A percentile compares a stretch with the other conserved stretches of the same genome.
These are phyloP conservation scores for Davidsoniella neocaledoniae DNA, from an alignment of 2,329 filamentous ascomycete genomes.

Conservation along the genomic window DNA sequence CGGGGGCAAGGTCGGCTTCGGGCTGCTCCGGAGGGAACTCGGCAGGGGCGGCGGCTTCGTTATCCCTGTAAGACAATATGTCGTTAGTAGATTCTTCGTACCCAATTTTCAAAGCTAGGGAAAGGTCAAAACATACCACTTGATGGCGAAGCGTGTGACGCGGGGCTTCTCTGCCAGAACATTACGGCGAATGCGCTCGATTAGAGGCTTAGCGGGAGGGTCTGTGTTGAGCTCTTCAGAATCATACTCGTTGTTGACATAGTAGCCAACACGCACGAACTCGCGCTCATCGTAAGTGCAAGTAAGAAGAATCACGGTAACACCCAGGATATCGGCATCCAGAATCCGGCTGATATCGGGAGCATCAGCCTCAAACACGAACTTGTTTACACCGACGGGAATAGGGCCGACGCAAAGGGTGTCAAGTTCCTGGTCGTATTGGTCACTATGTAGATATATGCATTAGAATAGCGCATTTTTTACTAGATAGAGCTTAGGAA, in stretches of 20 bases:
- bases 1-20: conserved; percentile 72
- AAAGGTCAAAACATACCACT: conserved; percentile 51
- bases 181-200: conserved; percentile 83
- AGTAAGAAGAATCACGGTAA: conserved; percentile 90
- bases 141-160: conserved; percentile 95
- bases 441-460: conserved; percentile 41
- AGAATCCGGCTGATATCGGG: conserved; percentile 84
- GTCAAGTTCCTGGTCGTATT: conserved; percentile 97
- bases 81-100: neutral
- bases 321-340: conserved; percentile 85
- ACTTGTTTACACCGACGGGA: conserved; percentile 95
- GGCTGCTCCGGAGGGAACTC: conserved; percentile 97
- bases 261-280: conserved; percentile 96
- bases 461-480: neutral
- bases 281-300: conserved; percentile 94
- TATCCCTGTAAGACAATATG: conserved; percentile 51
- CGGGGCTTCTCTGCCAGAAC: conserved; percentile 93
- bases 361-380: conserved; percentile 88
- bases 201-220: conserved; percentile 77
- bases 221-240: conserved; percentile 77
- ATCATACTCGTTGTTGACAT: conserved; percentile 98
- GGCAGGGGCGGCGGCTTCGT: conserved; percentile 87
- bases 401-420: conserved; percentile 94
- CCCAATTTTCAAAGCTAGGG: neutral
- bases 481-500: neutral